phyloP scores from a whole-genome alignment of 192 early-diverging fungal genomes.

The Umbelopsis ramanniana region DNA sequence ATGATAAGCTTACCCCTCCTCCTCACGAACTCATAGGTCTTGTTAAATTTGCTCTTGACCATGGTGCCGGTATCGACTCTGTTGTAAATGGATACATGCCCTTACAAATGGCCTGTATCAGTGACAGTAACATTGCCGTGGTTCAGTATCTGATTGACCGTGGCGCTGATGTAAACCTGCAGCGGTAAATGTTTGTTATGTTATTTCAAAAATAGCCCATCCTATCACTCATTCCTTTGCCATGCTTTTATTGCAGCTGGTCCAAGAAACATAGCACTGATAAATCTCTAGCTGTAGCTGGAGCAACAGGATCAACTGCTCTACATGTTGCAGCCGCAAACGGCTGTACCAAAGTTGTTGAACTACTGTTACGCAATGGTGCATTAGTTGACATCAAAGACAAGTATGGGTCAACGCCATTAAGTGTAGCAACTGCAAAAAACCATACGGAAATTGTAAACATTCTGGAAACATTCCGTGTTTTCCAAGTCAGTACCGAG shows the following conservation, averaged over 20 bases:
- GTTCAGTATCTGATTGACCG: slow-evolving; percentile 71
- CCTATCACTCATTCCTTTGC: slow-evolving; percentile 2
- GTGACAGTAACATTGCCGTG: slow-evolving; percentile 61
- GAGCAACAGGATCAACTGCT: slow-evolving; percentile 72
- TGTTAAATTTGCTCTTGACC: slow-evolving; percentile 69
- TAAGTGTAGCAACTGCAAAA: slow-evolving; percentile 53
- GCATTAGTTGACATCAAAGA: slow-evolving; percentile 65
- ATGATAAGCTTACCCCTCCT: slow-evolving; percentile 10
- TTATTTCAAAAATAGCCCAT: not conserved
- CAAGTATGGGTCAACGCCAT: slow-evolving; percentile 59
- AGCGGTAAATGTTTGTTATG: slow-evolving; percentile 35
- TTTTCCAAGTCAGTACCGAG: slow-evolving; percentile 32
- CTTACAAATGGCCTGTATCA: slow-evolving; percentile 72
- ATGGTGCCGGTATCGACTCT: slow-evolving; percentile 73
- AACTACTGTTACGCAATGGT: slow-evolving; percentile 63
- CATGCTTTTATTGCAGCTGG: slow-evolving; percentile 31
- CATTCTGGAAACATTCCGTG: slow-evolving; percentile 43
- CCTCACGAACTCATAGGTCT: slow-evolving; percentile 44
- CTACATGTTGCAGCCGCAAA: slow-evolving; percentile 86
- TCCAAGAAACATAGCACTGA: slow-evolving; percentile 44
- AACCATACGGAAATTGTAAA: slow-evolving; percentile 55
- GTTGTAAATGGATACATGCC: slow-evolving; percentile 70
- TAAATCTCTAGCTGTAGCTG: slow-evolving; percentile 49
- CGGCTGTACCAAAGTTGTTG: slow-evolving; percentile 63
- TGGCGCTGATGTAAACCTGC: slow-evolving; percentile 72